Percentiles rank a stretch among this genome's conserved stretches.
Conservation (phyloP, 2,329 filamentous ascomycete species). For the Fusarium sp. region DNA sequence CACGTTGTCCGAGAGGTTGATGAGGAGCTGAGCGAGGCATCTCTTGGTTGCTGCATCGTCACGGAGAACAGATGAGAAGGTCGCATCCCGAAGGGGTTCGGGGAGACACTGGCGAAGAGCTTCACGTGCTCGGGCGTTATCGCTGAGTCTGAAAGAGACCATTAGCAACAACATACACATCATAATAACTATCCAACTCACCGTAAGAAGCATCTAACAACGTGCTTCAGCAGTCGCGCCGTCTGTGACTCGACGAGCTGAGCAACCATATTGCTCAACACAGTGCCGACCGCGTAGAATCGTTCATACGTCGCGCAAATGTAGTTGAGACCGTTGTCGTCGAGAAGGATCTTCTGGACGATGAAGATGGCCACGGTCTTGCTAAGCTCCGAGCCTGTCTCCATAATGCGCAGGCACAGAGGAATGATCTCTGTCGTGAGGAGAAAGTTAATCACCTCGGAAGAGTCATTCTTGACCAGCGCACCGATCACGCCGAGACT, state of each 20-base stretch:
- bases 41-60: slow-evolving; percentile 98
- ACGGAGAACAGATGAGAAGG: slow-evolving; percentile 94
- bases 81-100: slow-evolving; percentile 97
- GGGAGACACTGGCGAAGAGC: slow-evolving; percentile 95
- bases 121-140: slow-evolving; percentile 95
- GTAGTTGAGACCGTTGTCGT: slow-evolving; percentile 96
- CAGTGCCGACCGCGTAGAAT: slow-evolving; percentile 97
- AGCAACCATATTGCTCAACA: slow-evolving; percentile 98
- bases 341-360: slow-evolving; percentile 97
- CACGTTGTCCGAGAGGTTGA: slow-evolving; percentile 94
- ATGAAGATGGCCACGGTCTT: slow-evolving; percentile 99
- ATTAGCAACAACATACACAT: slow-evolving; percentile 18
- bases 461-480: slow-evolving; percentile 98
- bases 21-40: slow-evolving; percentile 94
- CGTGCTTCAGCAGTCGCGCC: slow-evolving; percentile 94
- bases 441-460: slow-evolving; percentile 98
- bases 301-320: slow-evolving; percentile 99
- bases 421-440: slow-evolving; percentile 99
- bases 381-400: slow-evolving; percentile 96
- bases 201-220: slow-evolving; percentile 96
- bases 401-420: slow-evolving; percentile 97
- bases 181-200: slow-evolving; percentile 59
- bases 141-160: slow-evolving; percentile 75
- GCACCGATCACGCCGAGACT: slow-evolving; percentile 97
- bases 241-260: slow-evolving; percentile 98